Base-by-base conservation (phyloP, 768 basidiomycete genomes). In the Rubroboletus pulcherrimus region DNA sequence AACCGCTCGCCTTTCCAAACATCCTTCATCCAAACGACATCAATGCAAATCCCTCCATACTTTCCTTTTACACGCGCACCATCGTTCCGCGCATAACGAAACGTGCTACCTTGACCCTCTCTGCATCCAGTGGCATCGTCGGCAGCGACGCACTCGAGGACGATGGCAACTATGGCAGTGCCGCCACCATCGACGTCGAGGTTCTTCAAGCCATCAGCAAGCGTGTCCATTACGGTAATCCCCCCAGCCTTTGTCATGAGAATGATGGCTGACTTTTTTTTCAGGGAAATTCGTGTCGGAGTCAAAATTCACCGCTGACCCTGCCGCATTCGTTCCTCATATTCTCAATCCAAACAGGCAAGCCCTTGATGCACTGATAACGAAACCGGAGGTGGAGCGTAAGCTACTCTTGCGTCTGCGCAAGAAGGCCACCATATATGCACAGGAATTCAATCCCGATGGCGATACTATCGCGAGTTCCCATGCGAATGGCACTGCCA, bases 271-370 rank as follows among this genome's bases (percentile, higher is more conserved):
- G 49, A 56, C 30, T n/a, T 19, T 12, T 31, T 35, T 9, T 59
- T 9, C 67, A 99, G 96, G 97, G 54, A 98, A 98, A 79, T 99
- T 99, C 70, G 97, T 99, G 6, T 93, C 95, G 5, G 97, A 99
- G 74, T 91, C 91, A 29, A 99, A 99, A 70, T 99, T 99, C 77
- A 69, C 80, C n/a, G 81, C 84, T 31, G 77, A 91, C 57, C 96
- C 97, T 19, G 77, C 86, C 35, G 84, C 86, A 10, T 99, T 98
- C 73, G 81, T 99, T 54, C 94, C 95, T 0, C 93, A 95, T 72
- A 99, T 99, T 65, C 80, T 81, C 37, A 80, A 80, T 3, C 86
- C 86, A 9, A 89, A 98, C 70, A 82, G 84, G 17, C 73, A 81
- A 39, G 89, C 85, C 8, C 80, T 99, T 21, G 92, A 89, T 8